Base-by-base conservation (phyloP, 2,329 filamentous ascomycete genomes). In the Talaromyces sp. region DNA sequence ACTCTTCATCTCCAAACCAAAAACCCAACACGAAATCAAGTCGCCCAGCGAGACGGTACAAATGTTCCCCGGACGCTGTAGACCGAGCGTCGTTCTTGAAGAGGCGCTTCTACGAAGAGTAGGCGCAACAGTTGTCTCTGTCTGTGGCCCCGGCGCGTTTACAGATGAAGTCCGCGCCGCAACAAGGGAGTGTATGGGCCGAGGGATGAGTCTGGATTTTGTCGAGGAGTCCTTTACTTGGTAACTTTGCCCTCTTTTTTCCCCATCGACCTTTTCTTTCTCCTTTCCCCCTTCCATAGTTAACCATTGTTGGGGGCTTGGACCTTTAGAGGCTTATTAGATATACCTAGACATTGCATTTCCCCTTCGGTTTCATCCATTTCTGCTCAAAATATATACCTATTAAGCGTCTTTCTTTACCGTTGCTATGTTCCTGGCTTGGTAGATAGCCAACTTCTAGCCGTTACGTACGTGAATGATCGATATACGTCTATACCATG, bases 161-260 rank as follows among this genome's bases (percentile, higher is more conserved):
- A 83, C 86, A 0, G 87, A 89, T 77, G 83, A 84, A 61, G 87
- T 89, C 1, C 72, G 87, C 31, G 79, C 78, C 19, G 86, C 86
- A 2, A 82, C 84, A 17, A 75, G 87, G 53, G 77, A 76, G 31
- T 79, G 82, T 67, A 78, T 83, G 58, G 80, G 86, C 31, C 78
- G 80, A 27, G 83, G 84, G 6, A 84, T 83, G 43, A 79, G 79
- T 59, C 75, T 89, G 8, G 86, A 89, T 76, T 88, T 89, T 75
- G 81, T 86, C 22, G 87, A 89, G 73, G 87, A 89, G 77, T 85
- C 85, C 45, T 89, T 89, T 75, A 88, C 86, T 1, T 89, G 87
- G 79, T 89, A 34, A 25, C 8, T 25, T 13, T 5, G 19, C 45
- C 15, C 15, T 47, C 22, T 4, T 25, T 49, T 29, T n/a, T 5